These are phyloP conservation scores for Scutellaria barbata DNA, from an alignment of 257 asterid species.

Conservation along the genomic window DNA sequence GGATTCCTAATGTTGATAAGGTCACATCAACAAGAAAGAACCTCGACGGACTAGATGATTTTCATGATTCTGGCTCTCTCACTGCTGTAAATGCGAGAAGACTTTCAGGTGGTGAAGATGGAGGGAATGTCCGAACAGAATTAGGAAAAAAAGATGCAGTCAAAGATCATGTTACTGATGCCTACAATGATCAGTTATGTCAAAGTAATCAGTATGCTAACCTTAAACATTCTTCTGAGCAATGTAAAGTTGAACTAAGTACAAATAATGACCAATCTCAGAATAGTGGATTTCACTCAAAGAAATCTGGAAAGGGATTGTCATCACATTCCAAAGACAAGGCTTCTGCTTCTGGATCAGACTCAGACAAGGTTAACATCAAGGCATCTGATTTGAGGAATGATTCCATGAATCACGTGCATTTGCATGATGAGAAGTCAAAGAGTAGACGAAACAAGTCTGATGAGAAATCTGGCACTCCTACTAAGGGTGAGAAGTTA, in stretches of 20 bases:
- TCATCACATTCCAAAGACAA: slow-evolving; percentile 72
- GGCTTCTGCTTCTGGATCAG: slow-evolving; percentile 54
- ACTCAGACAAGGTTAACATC: slow-evolving; percentile 47
- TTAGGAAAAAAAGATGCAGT: slow-evolving; percentile 47
- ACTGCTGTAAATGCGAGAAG: slow-evolving; percentile 53
- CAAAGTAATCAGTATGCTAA: slow-evolving; percentile 47
- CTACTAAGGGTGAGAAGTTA: slow-evolving; percentile 54
- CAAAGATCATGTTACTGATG: slow-evolving; percentile 45
- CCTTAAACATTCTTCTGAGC: slow-evolving; percentile 48
- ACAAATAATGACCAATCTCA: slow-evolving; percentile 45
- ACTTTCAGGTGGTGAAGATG: slow-evolving; percentile 54
- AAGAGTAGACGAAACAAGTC: slow-evolving; percentile 66
- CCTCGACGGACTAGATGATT: slow-evolving; percentile 46
- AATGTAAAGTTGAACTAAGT: slow-evolving; percentile 48
- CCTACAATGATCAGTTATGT: slow-evolving; percentile 37
- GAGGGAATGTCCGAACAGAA: slow-evolving; percentile 44
- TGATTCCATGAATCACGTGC: slow-evolving; percentile 48
- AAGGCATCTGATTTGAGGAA: slow-evolving; percentile 51
- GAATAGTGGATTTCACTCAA: slow-evolving; percentile 49
- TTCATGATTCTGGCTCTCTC: slow-evolving; percentile 52
- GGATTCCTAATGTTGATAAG: slow-evolving; percentile 52
- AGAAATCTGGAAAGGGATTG: slow-evolving; percentile 64
- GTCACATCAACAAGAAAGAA: slow-evolving; percentile 49
- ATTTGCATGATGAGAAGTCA: slow-evolving; percentile 55
- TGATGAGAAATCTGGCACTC: slow-evolving; percentile 54